Conservation (phyloP, 129 eudicot genomes). For the Tagetes erecta region DNA sequence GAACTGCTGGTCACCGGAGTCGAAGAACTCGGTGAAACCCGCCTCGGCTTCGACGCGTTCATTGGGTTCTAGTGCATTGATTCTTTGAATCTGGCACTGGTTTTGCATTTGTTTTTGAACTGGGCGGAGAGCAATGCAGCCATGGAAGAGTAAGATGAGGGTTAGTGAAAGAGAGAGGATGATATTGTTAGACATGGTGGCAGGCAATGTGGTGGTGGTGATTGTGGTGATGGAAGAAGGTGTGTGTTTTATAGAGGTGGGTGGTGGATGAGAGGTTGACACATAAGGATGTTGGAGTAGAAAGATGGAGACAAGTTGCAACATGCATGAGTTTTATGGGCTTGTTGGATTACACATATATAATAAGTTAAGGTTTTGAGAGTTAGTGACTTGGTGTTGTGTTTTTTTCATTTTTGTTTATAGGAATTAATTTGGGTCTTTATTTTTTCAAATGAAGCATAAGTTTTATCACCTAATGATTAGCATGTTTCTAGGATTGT, state of each 20-base stretch:
- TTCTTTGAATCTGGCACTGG: conserved; percentile 50
- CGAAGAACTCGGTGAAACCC: conserved; percentile 64
- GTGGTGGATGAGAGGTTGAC: conserved; percentile 29
- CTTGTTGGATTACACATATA: conserved; percentile 25
- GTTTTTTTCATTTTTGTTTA: not conserved
- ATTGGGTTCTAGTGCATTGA: conserved; percentile 58
- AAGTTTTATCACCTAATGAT: too few species aligned
- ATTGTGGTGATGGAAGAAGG: not conserved
- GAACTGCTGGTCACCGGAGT: conserved; percentile 51
- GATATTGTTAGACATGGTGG: conserved; percentile 41
- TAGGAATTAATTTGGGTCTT: not conserved
- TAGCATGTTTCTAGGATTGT: not conserved
- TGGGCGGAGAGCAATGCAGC: conserved; percentile 39
- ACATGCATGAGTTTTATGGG: conserved; percentile 30
- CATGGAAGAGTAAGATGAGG: conserved; percentile 32
- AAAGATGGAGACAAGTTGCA: conserved; percentile 34
- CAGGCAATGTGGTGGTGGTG: conserved; percentile 31
- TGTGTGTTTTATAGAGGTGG: conserved; percentile 28
- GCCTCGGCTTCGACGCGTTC: conserved; percentile 50
- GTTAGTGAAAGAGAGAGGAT: conserved; percentile 36
- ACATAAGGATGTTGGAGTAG: conserved; percentile 28
- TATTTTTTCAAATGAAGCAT: not conserved
- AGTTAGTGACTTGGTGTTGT: not conserved
- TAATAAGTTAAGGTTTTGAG: conserved; percentile 1
- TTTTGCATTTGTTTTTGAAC: conserved; percentile 32